Evolutionary conservation across 768 basidiomycete species (phyloP), one percentile per base, ranked within the genome.

Genomic region (Mycena olivaceomarginata): DNA sequence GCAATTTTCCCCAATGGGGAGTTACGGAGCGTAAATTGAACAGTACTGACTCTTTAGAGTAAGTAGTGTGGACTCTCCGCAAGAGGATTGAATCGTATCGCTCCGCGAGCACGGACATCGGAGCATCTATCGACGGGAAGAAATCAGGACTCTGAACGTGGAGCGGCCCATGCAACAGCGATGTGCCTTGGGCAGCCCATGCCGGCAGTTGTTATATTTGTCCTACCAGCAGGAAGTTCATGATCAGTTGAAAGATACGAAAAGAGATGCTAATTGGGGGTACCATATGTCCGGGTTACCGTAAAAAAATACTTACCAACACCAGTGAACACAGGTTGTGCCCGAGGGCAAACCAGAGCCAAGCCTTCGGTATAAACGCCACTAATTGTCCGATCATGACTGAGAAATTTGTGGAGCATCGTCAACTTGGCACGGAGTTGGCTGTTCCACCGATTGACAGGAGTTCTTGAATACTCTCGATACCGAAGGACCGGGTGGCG

Each of bases 361-460:
- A 57, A 31, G 11, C 22, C n/a, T 57, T 57, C 56, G 56, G 56
- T 57, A 22, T 9, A 57, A 57, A 57, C 56, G 56, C 22, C 56
- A 57, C 56, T 25, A 22, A 22, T 57, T 31, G 2, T 31, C 31
- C 31, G 31, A 31, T 31, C 31, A 31, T 57, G 22, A 25, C 56
- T 20, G 56, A 25, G 22, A n/a, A 57, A 25, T n/a, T 25, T 22
- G 10, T 22, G 25, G 25, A 22, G 48, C 16, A 51, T 18, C 16
- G 48, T 51, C 48, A 57, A 57, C 56, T 57, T 25, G 56, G 22
- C 56, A 57, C 56, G 56, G 56, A 57, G 56, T 57, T 22, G 56
- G 56, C 56, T 57, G 22, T 57, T 57, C 56, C 56, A 57, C 56
- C 56, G 56, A 57, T 25, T 57, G 56, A 57, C 56, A 57, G 22